phyloP scores from a whole-genome alignment of 192 early-diverging fungal genomes.

The Umbelopsis ramanniana region DNA sequence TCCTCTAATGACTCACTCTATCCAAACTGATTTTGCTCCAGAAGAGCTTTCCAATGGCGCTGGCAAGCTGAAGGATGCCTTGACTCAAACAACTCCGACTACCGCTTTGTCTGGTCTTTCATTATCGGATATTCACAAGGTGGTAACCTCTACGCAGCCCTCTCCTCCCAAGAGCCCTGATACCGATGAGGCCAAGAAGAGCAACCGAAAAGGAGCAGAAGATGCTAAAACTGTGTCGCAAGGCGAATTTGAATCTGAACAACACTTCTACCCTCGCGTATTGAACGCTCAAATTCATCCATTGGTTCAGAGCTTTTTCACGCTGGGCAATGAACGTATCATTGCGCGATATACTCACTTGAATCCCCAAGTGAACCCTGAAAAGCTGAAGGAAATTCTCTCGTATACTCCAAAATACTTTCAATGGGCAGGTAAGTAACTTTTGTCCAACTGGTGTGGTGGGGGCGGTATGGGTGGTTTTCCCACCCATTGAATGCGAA shows the following conservation, averaged over 20 bases:
- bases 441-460: conserved; percentile 10
- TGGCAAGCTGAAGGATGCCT: conserved; percentile 11
- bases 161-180: conserved; percentile 21
- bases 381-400: conserved; percentile 64
- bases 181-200: background rate
- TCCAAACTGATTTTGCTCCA: conserved; percentile 6
- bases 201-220: background rate
- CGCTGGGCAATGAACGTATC: conserved; percentile 88
- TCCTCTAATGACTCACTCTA: conserved; percentile 16
- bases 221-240: conserved; percentile 41
- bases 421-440: conserved; percentile 75
- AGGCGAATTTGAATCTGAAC: conserved; percentile 80
- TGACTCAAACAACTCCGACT: conserved; percentile 24
- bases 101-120: conserved; percentile 14
- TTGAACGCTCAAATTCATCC: conserved; percentile 90
- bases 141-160: background rate
- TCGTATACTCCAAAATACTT: conserved; percentile 77
- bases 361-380: conserved; percentile 78
- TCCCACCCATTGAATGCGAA: background rate
- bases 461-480: background rate
- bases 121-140: conserved; percentile 22
- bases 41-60: background rate
- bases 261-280: conserved; percentile 89
- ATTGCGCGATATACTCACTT: conserved; percentile 84
- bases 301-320: conserved; percentile 81